Conservation (phyloP, 371 early-diverging fungal species). For the Syncephalastrum sp. region DNA sequence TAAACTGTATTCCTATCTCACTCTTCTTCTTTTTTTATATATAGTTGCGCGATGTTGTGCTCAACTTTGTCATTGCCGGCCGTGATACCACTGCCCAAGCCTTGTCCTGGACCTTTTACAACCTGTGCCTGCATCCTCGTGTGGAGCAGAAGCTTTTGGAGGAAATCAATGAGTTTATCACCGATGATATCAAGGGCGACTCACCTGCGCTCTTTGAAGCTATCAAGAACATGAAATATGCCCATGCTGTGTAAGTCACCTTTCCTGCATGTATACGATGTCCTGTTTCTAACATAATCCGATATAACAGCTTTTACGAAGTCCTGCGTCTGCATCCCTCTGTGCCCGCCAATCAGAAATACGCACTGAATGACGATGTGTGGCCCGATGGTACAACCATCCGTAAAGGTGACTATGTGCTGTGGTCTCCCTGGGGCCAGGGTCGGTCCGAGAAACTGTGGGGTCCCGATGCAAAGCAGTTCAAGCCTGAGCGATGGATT, state of each 20-base stretch:
- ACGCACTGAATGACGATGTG: slow-evolving; percentile 57
- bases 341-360: slow-evolving; percentile 64
- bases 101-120: slow-evolving; percentile 67
- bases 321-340: slow-evolving; percentile 65
- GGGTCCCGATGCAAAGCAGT: slow-evolving; percentile 54
- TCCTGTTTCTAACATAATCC: background rate
- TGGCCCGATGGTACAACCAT: slow-evolving; percentile 65
- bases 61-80: slow-evolving; percentile 70
- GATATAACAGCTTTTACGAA: slow-evolving; percentile 43
- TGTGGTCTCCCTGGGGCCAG: slow-evolving; percentile 48
- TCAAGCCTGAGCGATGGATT: slow-evolving; percentile 64
- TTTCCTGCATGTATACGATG: no score
- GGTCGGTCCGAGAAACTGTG: slow-evolving; percentile 47
- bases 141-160: slow-evolving; percentile 53
- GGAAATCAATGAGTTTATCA: slow-evolving; percentile 50
- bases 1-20: no score
- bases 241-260: slow-evolving; percentile 55
- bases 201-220: slow-evolving; percentile 39
- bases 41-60: slow-evolving; percentile 51
- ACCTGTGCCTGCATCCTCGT: slow-evolving; percentile 44
- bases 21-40: no score
- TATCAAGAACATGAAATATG: slow-evolving; percentile 51
- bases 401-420: slow-evolving; percentile 45
- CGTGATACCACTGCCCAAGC: slow-evolving; percentile 75
- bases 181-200: slow-evolving; percentile 33